Conservation (phyloP, 2,329 filamentous ascomycete species). For the Aspergillus felis region DNA sequence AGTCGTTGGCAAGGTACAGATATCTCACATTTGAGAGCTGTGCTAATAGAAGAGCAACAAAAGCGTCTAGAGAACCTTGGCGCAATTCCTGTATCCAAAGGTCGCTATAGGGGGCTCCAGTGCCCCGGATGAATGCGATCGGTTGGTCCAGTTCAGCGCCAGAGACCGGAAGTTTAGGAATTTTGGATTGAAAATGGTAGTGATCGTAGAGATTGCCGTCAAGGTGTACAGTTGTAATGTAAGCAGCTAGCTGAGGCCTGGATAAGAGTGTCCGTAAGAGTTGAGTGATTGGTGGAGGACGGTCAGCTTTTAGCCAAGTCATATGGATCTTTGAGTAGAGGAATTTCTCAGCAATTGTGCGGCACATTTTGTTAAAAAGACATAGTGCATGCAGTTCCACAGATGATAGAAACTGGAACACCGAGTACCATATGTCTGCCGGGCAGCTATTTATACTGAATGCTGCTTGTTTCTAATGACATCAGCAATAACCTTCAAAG, state of each 20-base stretch:
- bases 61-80: slow-evolving; percentile 14
- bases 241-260: slow-evolving; percentile 14
- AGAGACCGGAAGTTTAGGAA: slow-evolving; percentile 2
- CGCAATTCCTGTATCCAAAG: slow-evolving; percentile 13
- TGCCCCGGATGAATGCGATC: slow-evolving; percentile 5
- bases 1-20: slow-evolving; percentile 10
- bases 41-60: slow-evolving; percentile 16
- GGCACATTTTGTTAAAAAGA: slow-evolving; percentile 11
- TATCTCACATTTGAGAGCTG: slow-evolving; percentile 11
- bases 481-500: neutral
- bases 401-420: slow-evolving; percentile 13
- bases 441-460: slow-evolving; percentile 6
- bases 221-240: slow-evolving; percentile 11
- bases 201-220: neutral
- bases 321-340: neutral
- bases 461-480: neutral
- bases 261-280: slow-evolving; percentile 13
- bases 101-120: slow-evolving; percentile 5
- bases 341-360: slow-evolving; percentile 3
- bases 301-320: neutral
- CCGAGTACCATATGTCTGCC: slow-evolving; percentile 11
- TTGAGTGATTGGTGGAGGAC: slow-evolving; percentile 9
- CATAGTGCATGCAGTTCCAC: slow-evolving; percentile 10
- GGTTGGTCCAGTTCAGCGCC: slow-evolving; percentile 1
- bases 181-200: neutral